These are phyloP conservation scores for Tetrahymena elliotti DNA, from an alignment of 73 alveolate species.

Conservation along the genomic window DNA sequence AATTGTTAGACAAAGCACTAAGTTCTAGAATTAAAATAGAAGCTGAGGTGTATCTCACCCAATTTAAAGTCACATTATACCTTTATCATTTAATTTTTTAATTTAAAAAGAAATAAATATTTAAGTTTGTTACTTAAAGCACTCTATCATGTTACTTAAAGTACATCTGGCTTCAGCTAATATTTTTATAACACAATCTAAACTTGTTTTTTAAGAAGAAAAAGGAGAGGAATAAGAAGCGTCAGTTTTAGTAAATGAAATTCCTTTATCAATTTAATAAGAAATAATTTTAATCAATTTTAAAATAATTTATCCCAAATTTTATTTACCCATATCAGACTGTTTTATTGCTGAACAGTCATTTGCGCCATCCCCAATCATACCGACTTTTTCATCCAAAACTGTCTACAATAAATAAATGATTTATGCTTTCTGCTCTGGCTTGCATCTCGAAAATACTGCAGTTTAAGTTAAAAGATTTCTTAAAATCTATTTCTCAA, in stretches of 20 bases:
- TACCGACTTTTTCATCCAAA: slow-evolving; percentile 52
- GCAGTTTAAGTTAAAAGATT: slow-evolving; percentile 48
- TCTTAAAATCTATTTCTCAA: neutral
- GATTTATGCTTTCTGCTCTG: slow-evolving; percentile 73
- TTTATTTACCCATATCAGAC: slow-evolving; percentile 55
- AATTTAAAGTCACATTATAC: slow-evolving; percentile 10
- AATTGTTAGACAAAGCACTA: neutral
- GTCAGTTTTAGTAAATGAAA: slow-evolving; percentile 27
- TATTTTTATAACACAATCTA: slow-evolving; percentile 16
- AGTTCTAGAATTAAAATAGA: slow-evolving; percentile 15
- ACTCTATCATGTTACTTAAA: slow-evolving; percentile 8
- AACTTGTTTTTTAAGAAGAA: slow-evolving; percentile 15
- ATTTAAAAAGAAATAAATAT: too few species aligned
- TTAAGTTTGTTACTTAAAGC: neutral
- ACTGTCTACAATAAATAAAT: slow-evolving; percentile 51
- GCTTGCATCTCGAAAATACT: slow-evolving; percentile 80
- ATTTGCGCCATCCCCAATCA: slow-evolving; percentile 94
- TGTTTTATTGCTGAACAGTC: slow-evolving; percentile 85
- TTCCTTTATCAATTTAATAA: neutral
- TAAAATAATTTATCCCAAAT: neutral
- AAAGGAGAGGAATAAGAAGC: slow-evolving; percentile 43
- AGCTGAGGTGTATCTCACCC: slow-evolving; percentile 2
- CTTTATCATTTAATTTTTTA: too few species aligned
- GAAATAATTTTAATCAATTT: neutral
- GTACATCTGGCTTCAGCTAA: slow-evolving; percentile 30